Percentiles rank a stretch among this genome's conserved stretches.
Evolutionary conservation across 1,284 basidiomycete species (phyloP).

Genomic region (Apiotrichum gamsii): DNA sequence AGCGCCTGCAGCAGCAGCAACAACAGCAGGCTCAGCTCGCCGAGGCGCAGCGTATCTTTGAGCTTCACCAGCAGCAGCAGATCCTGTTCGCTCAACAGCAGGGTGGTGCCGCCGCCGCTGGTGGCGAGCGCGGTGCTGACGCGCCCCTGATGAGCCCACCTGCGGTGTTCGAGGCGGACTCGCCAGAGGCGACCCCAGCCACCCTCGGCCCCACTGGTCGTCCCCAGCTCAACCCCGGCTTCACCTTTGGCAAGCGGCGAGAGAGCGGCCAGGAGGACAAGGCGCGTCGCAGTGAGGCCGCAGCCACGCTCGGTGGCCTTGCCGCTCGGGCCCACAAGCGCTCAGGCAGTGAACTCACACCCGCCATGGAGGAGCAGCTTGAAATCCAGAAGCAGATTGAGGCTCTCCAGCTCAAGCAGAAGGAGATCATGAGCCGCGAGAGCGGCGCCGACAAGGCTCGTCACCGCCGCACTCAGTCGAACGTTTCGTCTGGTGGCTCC

Average conservation of each 20-base stretch:
- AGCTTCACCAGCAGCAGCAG: slow-evolving; percentile 34
- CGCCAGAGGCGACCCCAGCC: slow-evolving; percentile 26
- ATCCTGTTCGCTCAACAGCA: slow-evolving; percentile 24
- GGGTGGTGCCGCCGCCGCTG: slow-evolving; percentile 4
- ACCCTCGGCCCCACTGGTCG: slow-evolving; percentile 67
- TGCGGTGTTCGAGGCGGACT: slow-evolving; percentile 44
- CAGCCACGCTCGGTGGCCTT: slow-evolving; percentile 40
- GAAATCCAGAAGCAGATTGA: slow-evolving; percentile 86
- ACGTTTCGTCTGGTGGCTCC: slow-evolving; percentile 43
- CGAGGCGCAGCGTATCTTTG: slow-evolving; percentile 37
- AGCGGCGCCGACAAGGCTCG: slow-evolving; percentile 51
- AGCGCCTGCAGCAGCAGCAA: slow-evolving; percentile 48
- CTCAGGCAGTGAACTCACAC: slow-evolving; percentile 60
- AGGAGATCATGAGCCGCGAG: slow-evolving; percentile 78
- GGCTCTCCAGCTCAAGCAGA: slow-evolving; percentile 79
- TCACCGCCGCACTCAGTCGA: slow-evolving; percentile 84
- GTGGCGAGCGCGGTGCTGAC: slow-evolving; percentile 18
- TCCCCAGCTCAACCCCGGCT: slow-evolving; percentile 78
- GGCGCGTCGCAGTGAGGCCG: slow-evolving; percentile 29
- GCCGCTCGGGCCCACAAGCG: slow-evolving; percentile 48
- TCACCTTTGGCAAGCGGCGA: slow-evolving; percentile 68
- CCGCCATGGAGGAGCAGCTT: slow-evolving; percentile 76
- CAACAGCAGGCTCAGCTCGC: slow-evolving; percentile 49
- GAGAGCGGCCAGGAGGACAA: slow-evolving; percentile 13
- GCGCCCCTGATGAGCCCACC: slow-evolving; percentile 19